Percentiles rank a stretch among this genome's conserved stretches.
Conservation (phyloP, 768 basidiomycete species). For the Boletus patriciae region DNA sequence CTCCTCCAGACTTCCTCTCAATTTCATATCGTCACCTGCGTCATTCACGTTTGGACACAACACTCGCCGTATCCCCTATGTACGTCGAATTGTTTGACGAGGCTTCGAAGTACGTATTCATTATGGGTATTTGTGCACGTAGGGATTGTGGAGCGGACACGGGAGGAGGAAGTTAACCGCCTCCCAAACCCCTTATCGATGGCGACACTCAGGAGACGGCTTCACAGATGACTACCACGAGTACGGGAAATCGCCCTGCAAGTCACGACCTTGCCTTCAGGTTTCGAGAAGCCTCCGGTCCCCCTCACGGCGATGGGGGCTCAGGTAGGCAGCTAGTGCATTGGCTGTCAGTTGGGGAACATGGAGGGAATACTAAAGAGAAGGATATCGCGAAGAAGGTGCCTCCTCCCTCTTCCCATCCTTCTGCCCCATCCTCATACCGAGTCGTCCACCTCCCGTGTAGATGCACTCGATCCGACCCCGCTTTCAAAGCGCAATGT, state of each 20-base stretch:
- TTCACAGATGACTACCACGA: not conserved
- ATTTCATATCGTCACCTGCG: conserved; percentile 43
- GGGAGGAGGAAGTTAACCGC: conserved; percentile 64
- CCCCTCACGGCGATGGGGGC: conserved; percentile 60
- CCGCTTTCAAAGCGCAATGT: conserved; percentile 54
- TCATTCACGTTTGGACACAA: conserved; percentile 22
- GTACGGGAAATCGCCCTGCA: conserved; percentile 4
- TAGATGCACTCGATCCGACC: conserved; percentile 35
- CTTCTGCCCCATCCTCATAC: conserved; percentile 24
- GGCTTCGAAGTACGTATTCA: too few relatives aligned
- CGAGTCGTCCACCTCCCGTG: conserved; percentile 13
- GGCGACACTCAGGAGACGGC: not conserved
- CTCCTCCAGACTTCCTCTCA: conserved; percentile 19
- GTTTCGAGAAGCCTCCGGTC: conserved; percentile 53
- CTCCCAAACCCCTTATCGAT: conserved; percentile 26
- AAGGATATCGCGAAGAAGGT: conserved; percentile 30
- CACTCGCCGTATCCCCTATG: too few relatives aligned
- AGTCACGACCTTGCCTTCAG: not conserved
- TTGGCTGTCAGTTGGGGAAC: conserved; percentile 57
- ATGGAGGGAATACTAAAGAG: conserved; percentile 24
- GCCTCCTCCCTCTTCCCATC: conserved; percentile 29
- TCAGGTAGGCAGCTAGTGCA: conserved; percentile 70
- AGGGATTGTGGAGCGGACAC: too few relatives aligned
- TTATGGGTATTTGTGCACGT: too few relatives aligned
- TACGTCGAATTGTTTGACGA: too few relatives aligned